Conservation (phyloP, 1,139 yeast genomes). For the Geotrichum klebahnii region DNA sequence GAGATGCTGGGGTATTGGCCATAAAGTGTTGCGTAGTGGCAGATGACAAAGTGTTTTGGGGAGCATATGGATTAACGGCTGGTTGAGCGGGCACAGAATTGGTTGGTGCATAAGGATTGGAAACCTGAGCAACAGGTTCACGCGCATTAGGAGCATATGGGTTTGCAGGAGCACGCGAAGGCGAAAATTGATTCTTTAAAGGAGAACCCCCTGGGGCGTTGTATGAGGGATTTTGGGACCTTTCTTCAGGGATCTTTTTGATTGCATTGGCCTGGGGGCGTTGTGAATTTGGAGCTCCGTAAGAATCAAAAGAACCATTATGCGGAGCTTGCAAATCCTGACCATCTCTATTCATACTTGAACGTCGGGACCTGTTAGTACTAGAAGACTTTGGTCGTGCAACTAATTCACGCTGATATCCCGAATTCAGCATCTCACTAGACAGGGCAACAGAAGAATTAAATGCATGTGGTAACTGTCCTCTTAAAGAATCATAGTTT, state of each 20-base stretch:
- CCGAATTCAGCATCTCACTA: background rate
- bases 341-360: slow-evolving; percentile 9
- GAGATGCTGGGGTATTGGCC: background rate
- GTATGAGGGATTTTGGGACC: background rate
- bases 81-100: background rate
- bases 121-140: slow-evolving; percentile 9
- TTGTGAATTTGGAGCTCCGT: background rate
- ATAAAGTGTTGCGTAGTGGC: background rate
- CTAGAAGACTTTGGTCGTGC: slow-evolving; percentile 10
- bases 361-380: slow-evolving; percentile 10
- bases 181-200: slow-evolving; percentile 1
- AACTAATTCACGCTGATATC: slow-evolving; percentile 3
- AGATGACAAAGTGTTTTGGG: background rate
- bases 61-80: slow-evolving; percentile 10
- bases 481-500: background rate
- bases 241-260: slow-evolving; percentile 3
- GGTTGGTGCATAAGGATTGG: slow-evolving; percentile 14
- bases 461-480: background rate
- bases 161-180: slow-evolving; percentile 1
- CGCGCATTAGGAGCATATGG: slow-evolving; percentile 9
- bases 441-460: slow-evolving; percentile 1
- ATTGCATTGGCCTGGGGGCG: background rate
- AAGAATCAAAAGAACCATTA: background rate
- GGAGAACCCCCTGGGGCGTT: slow-evolving; percentile 8
- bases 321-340: background rate